These are phyloP conservation scores for Dioscorea alata DNA, from an alignment of 106 monocot genomes.

Conservation along the genomic window DNA sequence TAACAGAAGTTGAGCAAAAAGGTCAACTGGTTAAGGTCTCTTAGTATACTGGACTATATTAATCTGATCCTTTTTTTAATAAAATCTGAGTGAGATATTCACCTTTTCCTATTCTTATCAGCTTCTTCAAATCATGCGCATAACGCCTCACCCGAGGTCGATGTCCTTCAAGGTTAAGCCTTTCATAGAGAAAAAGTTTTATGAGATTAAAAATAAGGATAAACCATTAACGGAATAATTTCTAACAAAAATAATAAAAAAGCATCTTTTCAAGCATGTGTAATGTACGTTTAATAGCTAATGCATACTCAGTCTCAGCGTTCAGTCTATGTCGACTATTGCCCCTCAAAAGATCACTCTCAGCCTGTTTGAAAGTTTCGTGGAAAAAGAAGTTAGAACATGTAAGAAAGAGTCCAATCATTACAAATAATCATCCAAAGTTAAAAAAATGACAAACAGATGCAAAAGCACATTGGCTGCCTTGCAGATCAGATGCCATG, in stretches of 20 bases:
- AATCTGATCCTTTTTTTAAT: no score
- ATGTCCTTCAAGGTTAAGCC: conserved; percentile 90
- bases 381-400: background rate
- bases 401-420: background rate
- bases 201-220: conserved; percentile 1
- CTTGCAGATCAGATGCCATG: no score
- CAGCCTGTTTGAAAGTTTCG: conserved; percentile 47
- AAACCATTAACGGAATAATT: background rate
- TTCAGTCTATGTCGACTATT: conserved; percentile 30
- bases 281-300: background rate
- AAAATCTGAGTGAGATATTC: conserved; percentile 5
- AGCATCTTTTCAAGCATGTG: background rate
- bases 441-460: background rate
- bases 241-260: no score
- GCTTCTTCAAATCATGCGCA: conserved; percentile 76
- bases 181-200: conserved; percentile 15
- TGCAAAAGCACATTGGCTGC: no score
- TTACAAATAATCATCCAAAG: background rate
- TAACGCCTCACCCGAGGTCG: conserved; percentile 79
- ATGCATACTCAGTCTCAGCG: conserved; percentile 60
- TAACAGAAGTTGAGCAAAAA: no score
- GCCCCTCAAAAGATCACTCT: conserved; percentile 44
- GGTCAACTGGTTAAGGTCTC: no score
- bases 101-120: conserved; percentile 92
- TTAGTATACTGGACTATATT: no score